Percentiles rank a stretch among this genome's conserved stretches.
Evolutionary conservation across 2,329 filamentous ascomycete genomes (phyloP).

Genomic region (Talaromyces amestolkiae): DNA sequence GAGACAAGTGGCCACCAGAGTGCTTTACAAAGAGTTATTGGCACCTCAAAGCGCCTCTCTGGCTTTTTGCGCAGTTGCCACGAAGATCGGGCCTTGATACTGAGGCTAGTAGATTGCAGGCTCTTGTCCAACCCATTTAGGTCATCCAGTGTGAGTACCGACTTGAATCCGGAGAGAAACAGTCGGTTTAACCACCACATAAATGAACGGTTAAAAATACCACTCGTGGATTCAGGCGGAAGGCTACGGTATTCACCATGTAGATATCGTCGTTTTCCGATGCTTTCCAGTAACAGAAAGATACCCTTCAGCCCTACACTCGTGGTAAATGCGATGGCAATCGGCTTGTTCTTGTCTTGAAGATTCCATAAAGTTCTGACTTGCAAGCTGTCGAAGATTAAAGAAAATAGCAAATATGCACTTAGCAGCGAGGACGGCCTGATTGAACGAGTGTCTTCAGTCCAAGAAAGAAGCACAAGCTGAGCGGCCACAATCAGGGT

Average conservation of each 20-base stretch:
- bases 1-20: conserved; percentile 9
- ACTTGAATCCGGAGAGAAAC: conserved; percentile 5
- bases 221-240: conserved; percentile 15
- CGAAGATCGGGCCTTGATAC: not conserved
- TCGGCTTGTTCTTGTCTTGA: not conserved
- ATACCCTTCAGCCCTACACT: conserved; percentile 3
- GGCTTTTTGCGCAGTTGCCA: conserved; percentile 1
- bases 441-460: conserved; percentile 13
- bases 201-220: conserved; percentile 13
- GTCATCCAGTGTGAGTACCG: conserved; percentile 14
- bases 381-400: conserved; percentile 12
- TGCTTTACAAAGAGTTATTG: conserved; percentile 3
- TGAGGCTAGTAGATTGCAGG: not conserved
- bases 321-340: conserved; percentile 1
- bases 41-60: conserved; percentile 8
- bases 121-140: conserved; percentile 9
- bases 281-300: conserved; percentile 6
- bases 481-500: conserved; percentile 11
- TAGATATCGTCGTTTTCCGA: conserved; percentile 7
- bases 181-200: conserved; percentile 18
- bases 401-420: conserved; percentile 7
- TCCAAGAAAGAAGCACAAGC: conserved; percentile 16
- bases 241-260: not conserved
- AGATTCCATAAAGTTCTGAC: conserved; percentile 13
- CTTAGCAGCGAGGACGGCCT: conserved; percentile 9